A percentile compares a stretch with the other conserved stretches of the same genome.
These are phyloP conservation scores for Eimeria maxima DNA, from an alignment of 169 alveolate genomes.

Conservation along the genomic window DNA sequence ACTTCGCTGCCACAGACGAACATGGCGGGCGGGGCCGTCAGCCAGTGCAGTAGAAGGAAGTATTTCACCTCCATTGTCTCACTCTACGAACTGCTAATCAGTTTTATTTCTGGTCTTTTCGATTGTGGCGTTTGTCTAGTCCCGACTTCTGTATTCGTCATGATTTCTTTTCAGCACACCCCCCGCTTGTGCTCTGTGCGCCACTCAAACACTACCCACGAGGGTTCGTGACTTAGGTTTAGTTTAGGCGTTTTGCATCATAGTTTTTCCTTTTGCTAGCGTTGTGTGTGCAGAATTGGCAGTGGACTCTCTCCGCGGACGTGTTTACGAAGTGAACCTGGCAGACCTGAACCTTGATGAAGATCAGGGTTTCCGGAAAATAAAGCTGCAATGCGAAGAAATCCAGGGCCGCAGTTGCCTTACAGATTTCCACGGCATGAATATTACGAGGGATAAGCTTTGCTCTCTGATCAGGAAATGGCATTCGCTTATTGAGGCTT, in stretches of 20 bases:
- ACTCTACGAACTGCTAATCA: background rate
- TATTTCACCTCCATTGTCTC: background rate
- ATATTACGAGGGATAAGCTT: conserved; percentile 98
- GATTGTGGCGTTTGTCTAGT: background rate
- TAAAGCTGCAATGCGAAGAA: conserved; percentile 97
- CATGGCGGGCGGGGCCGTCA: background rate
- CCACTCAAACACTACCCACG: background rate
- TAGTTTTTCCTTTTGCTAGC: background rate
- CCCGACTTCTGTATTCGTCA: background rate
- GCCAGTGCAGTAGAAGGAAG: background rate
- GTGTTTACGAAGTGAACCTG: conserved; percentile 97
- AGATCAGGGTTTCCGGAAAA: conserved; percentile 97
- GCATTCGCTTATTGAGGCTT: conserved; percentile 98
- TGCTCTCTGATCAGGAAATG: conserved; percentile 98
- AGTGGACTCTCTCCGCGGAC: conserved; percentile 96
- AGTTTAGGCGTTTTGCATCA: background rate
- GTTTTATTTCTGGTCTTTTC: background rate
- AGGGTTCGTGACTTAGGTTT: background rate
- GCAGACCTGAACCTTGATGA: conserved; percentile 98
- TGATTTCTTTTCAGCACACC: background rate
- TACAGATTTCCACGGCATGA: conserved; percentile 98
- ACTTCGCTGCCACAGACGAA: background rate
- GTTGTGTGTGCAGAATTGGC: conserved; percentile 93
- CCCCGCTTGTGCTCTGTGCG: background rate
- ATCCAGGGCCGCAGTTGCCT: conserved; percentile 95